Conservation (phyloP, 148 eudicot species). For the Rhododendron kiyosumense region DNA sequence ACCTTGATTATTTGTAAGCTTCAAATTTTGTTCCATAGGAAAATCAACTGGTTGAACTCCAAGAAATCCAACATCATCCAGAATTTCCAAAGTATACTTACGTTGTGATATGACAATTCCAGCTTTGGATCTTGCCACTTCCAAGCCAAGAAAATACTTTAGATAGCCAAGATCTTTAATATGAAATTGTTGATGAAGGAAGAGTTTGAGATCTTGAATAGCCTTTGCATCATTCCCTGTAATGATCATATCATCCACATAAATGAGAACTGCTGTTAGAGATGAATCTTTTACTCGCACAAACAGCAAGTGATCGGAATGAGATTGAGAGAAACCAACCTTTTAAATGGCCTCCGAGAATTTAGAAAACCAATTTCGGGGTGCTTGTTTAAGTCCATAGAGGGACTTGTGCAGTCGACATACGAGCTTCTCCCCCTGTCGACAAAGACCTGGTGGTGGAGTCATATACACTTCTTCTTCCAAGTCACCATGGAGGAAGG, state of each 20-base stretch:
- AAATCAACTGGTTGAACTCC: neutral
- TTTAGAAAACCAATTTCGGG: neutral
- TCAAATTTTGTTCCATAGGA: neutral
- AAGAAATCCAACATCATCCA: neutral
- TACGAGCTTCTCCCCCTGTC: neutral
- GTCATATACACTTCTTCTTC: neutral
- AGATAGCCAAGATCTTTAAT: neutral
- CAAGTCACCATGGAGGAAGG: neutral
- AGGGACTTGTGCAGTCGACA: neutral
- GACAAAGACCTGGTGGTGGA: neutral
- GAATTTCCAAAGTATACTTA: neutral
- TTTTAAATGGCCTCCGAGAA: neutral
- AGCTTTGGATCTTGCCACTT: neutral
- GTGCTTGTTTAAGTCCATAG: neutral
- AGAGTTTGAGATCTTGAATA: neutral
- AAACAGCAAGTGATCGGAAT: neutral
- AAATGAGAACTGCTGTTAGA: neutral
- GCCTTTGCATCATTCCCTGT: neutral
- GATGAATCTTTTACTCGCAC: neutral
- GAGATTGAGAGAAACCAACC: neutral
- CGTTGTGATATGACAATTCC: neutral
- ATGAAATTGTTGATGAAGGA: neutral
- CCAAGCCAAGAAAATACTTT: neutral
- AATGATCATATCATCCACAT: neutral
- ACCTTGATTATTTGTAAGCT: neutral